A percentile compares a stretch with the other conserved stretches of the same genome.
phyloP scores from a whole-genome alignment of 169 alveolate species.

The Theileria annulata region DNA sequence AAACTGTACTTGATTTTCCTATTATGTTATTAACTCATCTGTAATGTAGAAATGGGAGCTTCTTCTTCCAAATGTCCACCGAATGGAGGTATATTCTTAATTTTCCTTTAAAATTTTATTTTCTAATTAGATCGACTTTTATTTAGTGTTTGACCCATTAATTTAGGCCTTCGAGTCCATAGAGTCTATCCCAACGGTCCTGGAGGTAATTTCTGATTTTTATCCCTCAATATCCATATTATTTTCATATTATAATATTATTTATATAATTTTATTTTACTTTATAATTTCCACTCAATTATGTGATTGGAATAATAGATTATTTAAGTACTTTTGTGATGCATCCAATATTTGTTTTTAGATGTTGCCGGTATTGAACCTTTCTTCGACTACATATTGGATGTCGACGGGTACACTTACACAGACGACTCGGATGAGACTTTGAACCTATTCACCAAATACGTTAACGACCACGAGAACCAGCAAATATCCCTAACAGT shows the following conservation, averaged over 20 bases:
- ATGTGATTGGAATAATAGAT: background rate
- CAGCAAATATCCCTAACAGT: conserved; percentile 57
- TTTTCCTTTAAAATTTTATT: background rate
- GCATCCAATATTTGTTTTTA: background rate
- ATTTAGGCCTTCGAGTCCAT: conserved; percentile 58
- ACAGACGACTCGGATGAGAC: conserved; percentile 70
- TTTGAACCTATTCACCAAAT: conserved; percentile 61
- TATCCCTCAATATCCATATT: background rate
- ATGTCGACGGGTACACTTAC: conserved; percentile 63
- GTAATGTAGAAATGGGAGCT: conserved; percentile 45
- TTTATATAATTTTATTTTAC: too few species aligned
- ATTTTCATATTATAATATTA: background rate
- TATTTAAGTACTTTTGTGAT: background rate
- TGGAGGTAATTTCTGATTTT: conserved; percentile 31
- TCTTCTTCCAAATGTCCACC: conserved; percentile 34
- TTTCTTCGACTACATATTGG: conserved; percentile 75
- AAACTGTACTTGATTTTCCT: background rate
- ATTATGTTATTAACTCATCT: background rate
- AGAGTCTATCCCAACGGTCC: conserved; percentile 71
- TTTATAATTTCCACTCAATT: too few species aligned
- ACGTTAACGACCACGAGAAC: conserved; percentile 61
- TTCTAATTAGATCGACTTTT: background rate
- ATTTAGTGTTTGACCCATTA: background rate
- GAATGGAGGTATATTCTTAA: conserved; percentile 40
- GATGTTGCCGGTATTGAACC: conserved; percentile 71